Conservation (phyloP, 352 stramenopile species). For the Phytophthora aleatoria region DNA sequence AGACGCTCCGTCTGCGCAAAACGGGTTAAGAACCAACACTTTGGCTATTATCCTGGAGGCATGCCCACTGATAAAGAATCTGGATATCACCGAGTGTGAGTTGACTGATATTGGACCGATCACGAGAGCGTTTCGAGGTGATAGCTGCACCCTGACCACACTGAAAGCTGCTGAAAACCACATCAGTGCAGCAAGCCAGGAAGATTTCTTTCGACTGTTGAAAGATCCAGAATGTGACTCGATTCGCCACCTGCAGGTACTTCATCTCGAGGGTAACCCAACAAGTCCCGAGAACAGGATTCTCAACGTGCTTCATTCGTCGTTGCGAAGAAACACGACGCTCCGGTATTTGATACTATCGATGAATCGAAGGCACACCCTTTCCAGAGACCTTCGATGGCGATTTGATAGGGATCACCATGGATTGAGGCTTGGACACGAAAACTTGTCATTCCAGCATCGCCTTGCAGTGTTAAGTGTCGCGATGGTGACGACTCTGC, state of each 20-base stretch:
- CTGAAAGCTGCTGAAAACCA: conserved; percentile 49
- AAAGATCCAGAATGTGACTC: conserved; percentile 11
- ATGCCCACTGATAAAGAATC: conserved; percentile 37
- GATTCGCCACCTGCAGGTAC: conserved; percentile 22
- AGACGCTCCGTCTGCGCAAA: conserved; percentile 39
- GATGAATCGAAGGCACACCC: conserved; percentile 6
- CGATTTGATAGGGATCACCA: conserved; percentile 21
- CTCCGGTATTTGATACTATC: conserved; percentile 38
- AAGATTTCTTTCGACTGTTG: conserved; percentile 35
- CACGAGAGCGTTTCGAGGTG: conserved; percentile 24
- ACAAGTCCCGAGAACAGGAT: conserved; percentile 20
- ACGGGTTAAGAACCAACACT: conserved; percentile 24
- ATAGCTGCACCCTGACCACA: conserved; percentile 28
- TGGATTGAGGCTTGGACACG: conserved; percentile 25
- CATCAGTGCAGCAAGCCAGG: conserved; percentile 33
- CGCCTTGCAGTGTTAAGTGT: conserved; percentile 35
- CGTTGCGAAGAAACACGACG: conserved; percentile 25
- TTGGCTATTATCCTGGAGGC: conserved; percentile 35
- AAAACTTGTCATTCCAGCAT: conserved; percentile 23
- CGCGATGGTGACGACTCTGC: conserved; percentile 20
- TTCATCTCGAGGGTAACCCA: conserved; percentile 50
- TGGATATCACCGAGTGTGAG: conserved; percentile 51
- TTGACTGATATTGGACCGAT: conserved; percentile 39
- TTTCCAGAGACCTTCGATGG: not conserved
- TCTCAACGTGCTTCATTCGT: conserved; percentile 22